These are phyloP conservation scores for Aspergillus flavus DNA, from an alignment of 2,329 filamentous ascomycete genomes.

Conservation along the genomic window DNA sequence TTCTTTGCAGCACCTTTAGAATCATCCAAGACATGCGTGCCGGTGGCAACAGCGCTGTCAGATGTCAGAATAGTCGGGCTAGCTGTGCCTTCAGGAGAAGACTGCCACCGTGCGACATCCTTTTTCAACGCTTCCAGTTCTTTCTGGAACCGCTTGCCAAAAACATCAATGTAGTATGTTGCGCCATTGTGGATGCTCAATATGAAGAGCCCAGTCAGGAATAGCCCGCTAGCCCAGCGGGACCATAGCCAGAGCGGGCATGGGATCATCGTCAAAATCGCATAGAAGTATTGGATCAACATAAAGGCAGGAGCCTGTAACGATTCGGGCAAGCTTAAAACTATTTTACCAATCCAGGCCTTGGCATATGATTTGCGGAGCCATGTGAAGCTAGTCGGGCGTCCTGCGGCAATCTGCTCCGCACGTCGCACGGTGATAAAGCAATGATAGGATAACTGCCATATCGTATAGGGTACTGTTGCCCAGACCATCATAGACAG, in stretches of 20 bases:
- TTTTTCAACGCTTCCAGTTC: slow-evolving; percentile 86
- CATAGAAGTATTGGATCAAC: slow-evolving; percentile 91
- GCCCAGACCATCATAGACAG: slow-evolving; percentile 91
- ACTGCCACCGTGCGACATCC: slow-evolving; percentile 88
- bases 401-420: slow-evolving; percentile 92
- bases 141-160: slow-evolving; percentile 94
- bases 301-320: slow-evolving; percentile 92
- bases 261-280: slow-evolving; percentile 88
- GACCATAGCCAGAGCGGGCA: slow-evolving; percentile 95
- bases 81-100: slow-evolving; percentile 35
- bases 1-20: slow-evolving; percentile 13
- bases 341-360: slow-evolving; percentile 82
- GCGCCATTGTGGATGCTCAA: slow-evolving; percentile 98
- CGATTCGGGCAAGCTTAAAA: slow-evolving; percentile 72
- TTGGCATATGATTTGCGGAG: slow-evolving; percentile 88
- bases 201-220: slow-evolving; percentile 79
- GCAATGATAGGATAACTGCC: slow-evolving; percentile 92
- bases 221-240: slow-evolving; percentile 73
- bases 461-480: slow-evolving; percentile 85
- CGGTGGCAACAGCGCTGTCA: slow-evolving; percentile 23
- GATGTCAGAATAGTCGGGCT: slow-evolving; percentile 35
- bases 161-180: slow-evolving; percentile 97
- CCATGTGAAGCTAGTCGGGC: slow-evolving; percentile 97
- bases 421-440: slow-evolving; percentile 93
- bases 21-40: slow-evolving; percentile 25